These are phyloP conservation scores for Talaromyces sp. DNA, from an alignment of 2,329 filamentous ascomycete species.

Conservation along the genomic window DNA sequence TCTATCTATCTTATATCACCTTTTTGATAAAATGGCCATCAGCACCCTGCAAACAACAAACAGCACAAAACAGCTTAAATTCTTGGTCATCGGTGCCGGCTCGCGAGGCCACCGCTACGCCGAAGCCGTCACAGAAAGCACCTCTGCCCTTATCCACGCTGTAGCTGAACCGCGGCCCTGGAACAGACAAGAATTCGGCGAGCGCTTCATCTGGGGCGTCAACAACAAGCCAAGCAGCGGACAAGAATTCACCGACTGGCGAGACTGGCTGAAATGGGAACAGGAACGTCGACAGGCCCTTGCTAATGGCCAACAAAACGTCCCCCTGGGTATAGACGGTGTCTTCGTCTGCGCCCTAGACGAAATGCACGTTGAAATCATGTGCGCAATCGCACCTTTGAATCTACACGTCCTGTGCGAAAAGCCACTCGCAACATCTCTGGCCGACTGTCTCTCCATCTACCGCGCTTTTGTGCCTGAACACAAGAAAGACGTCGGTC, in stretches of 20 bases:
- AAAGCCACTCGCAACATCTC: slow-evolving; percentile 81
- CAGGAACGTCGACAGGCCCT: slow-evolving; percentile 51
- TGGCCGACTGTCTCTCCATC: slow-evolving; percentile 75
- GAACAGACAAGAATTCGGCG: slow-evolving; percentile 70
- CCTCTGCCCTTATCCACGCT: slow-evolving; percentile 66
- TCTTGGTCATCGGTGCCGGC: slow-evolving; percentile 79
- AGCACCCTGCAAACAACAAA: background rate
- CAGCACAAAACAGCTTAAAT: slow-evolving; percentile 48
- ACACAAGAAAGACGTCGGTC: slow-evolving; percentile 14
- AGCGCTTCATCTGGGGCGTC: slow-evolving; percentile 67
- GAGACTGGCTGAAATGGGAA: slow-evolving; percentile 73
- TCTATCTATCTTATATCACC: too few species aligned
- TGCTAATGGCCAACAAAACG: background rate
- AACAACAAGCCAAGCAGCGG: slow-evolving; percentile 51
- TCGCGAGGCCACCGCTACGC: slow-evolving; percentile 75
- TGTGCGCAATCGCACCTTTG: slow-evolving; percentile 66
- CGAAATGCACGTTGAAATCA: slow-evolving; percentile 79
- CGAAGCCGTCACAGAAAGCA: slow-evolving; percentile 61
- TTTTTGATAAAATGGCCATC: background rate
- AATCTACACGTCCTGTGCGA: slow-evolving; percentile 87
- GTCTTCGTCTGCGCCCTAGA: slow-evolving; percentile 76
- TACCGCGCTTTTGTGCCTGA: slow-evolving; percentile 41
- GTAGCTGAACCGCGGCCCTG: slow-evolving; percentile 78
- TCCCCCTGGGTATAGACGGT: slow-evolving; percentile 57
- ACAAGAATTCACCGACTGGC: slow-evolving; percentile 71